Evolutionary conservation across 306 rosid species (phyloP), one percentile per base, ranked within the genome.

Genomic region (Abrus precatorius): DNA sequence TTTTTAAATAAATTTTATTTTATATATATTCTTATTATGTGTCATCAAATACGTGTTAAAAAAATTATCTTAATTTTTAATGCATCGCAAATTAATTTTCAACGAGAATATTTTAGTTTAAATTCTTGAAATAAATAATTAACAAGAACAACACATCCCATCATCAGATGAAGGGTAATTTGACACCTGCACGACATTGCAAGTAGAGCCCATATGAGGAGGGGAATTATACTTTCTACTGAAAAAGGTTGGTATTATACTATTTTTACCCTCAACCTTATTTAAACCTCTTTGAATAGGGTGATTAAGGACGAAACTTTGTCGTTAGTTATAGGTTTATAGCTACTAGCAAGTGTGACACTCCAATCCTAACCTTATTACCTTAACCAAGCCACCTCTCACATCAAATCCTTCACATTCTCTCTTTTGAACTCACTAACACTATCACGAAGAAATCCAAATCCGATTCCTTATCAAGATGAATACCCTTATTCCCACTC

Each of bases 151-250:
- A 38, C 1, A 9, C 34, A 44, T 5, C 14, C 52, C 28, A 68
- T 54, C 41, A 32, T 54, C 41, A 32, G 29, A 78, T 69, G 67
- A 67, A 57, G 72, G 81, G 48, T 57, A 82, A 82, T 69, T 69
- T 68, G 70, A 68, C 49, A 38, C 59, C 49, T 60, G 38, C 57
- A 82, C 81, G 77, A 32, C 71, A 82, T 36, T 45, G 56, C 33
- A 43, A 28, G 40, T 56, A 57, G 29, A 38, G 34, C 64, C 34
- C 14, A 20, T 1, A 68, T 56, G 20, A 57, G 1, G 43, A 81
- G 41, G 72, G 38, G 28, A 74, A 28, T 68, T 32, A 40, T 75
- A 75, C 67, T 48, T 49, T 48, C 12, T 56, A 41, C 20, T 1
- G 34, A 81, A 69, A 82, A 60, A 30, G 49, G 75, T 68, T 40